Percentiles rank a stretch among this genome's conserved stretches.
These are phyloP conservation scores for Rauvolfia tetraphylla DNA, from an alignment of 257 asterid species.

Conservation along the genomic window DNA sequence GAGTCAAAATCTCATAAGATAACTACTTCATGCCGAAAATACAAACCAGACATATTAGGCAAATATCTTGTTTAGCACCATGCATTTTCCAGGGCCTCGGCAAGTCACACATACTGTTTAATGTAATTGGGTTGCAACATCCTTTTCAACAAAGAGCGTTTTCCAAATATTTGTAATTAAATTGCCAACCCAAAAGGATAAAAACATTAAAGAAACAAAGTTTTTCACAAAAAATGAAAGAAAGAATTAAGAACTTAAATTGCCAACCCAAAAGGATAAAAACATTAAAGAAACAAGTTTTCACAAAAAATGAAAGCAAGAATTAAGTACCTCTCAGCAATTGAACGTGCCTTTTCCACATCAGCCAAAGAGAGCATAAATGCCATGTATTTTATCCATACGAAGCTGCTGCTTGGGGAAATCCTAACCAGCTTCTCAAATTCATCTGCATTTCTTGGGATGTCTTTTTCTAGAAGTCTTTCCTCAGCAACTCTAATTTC, in stretches of 20 bases:
- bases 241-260: constrained; percentile 27
- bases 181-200: neutral
- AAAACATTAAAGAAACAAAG: neutral
- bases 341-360: constrained; percentile 80
- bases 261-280: neutral
- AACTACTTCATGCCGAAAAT: neutral
- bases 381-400: constrained; percentile 94
- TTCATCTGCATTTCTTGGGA: constrained; percentile 77
- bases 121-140: neutral
- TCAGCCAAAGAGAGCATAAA: constrained; percentile 79
- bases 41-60: neutral
- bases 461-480: constrained; percentile 70
- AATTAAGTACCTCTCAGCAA: constrained; percentile 77
- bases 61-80: neutral
- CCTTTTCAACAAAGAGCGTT: neutral
- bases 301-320: neutral
- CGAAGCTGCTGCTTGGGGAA: constrained; percentile 85
- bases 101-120: neutral
- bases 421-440: constrained; percentile 78
- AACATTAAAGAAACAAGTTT: neutral
- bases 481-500: constrained; percentile 94
- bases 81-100: neutral
- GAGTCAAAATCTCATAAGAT: neutral
- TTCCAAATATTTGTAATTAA: neutral
- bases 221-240: neutral